A percentile compares a stretch with the other conserved stretches of the same genome.
Conservation (phyloP, 192 early-diverging fungal genomes). For the Pilaira anomala region DNA sequence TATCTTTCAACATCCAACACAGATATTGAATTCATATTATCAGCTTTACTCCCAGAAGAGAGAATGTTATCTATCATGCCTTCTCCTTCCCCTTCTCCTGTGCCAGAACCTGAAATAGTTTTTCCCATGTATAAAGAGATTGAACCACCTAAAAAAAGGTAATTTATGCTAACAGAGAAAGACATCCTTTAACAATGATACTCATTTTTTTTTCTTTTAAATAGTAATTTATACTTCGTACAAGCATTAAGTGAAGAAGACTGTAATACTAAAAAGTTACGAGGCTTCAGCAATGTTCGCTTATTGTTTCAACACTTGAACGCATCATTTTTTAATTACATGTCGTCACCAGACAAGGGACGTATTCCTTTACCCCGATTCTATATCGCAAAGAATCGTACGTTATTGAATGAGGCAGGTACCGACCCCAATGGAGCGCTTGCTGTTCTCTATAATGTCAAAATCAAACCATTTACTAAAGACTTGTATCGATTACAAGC, state of each 20-base stretch:
- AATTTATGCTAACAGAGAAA: neutral
- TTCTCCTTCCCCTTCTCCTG: too few relatives aligned
- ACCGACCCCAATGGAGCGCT: slow-evolving; percentile 11
- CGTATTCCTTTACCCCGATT: slow-evolving; percentile 24
- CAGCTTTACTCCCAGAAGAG: neutral
- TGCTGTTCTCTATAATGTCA: slow-evolving; percentile 12
- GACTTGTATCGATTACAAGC: slow-evolving; percentile 2
- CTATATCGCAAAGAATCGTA: slow-evolving; percentile 36
- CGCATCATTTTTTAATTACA: slow-evolving; percentile 13
- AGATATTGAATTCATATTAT: neutral
- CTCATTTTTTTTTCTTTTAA: neutral
- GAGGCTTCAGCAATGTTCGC: slow-evolving; percentile 9
- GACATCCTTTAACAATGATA: neutral
- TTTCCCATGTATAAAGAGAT: neutral
- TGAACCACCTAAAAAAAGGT: slow-evolving; percentile 9
- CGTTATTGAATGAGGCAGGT: slow-evolving; percentile 23
- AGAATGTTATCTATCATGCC: neutral
- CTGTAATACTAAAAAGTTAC: neutral
- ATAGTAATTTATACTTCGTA: slow-evolving; percentile 19
- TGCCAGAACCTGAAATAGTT: too few relatives aligned
- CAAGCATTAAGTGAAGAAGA: slow-evolving; percentile 11
- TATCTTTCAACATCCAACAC: neutral
- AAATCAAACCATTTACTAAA: neutral
- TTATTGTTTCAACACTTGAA: slow-evolving; percentile 14
- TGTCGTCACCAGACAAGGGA: neutral